Conservation (phyloP, 805 yeast species). For the Candida krabiensis region DNA sequence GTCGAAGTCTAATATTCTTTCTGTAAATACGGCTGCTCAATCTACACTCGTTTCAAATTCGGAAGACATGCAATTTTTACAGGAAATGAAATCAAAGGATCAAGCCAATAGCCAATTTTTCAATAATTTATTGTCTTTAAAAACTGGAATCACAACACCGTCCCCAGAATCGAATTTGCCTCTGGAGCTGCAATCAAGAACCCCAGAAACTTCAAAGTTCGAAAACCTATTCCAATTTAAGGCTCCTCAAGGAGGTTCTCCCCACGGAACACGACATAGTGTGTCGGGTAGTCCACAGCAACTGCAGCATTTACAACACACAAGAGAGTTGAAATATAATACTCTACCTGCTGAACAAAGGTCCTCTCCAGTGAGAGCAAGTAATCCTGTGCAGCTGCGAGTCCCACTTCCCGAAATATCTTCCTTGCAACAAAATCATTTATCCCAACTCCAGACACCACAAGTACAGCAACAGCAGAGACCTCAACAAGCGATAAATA, state of each 20-base stretch:
- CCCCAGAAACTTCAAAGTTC: slow-evolving; percentile 21
- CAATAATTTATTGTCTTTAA: slow-evolving; percentile 13
- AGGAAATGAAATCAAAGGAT: slow-evolving; percentile 18
- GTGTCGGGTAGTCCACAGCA: too few relatives aligned
- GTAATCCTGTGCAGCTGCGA: too few relatives aligned
- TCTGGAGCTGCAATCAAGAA: slow-evolving; percentile 3
- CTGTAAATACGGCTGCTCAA: neutral
- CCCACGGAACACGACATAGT: too few relatives aligned
- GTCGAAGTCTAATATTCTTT: neutral
- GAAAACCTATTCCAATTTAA: slow-evolving; percentile 18
- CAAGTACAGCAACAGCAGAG: too few relatives aligned
- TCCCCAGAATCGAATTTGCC: neutral
- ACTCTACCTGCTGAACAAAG: too few relatives aligned
- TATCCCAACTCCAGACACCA: too few relatives aligned
- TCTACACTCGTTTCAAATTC: neutral
- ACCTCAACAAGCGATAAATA: too few relatives aligned
- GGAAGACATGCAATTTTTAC: slow-evolving; percentile 20
- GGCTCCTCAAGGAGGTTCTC: slow-evolving; percentile 2
- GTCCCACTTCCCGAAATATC: too few relatives aligned
- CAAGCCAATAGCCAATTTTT: slow-evolving; percentile 25
- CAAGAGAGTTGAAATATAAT: too few relatives aligned
- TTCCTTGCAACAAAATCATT: too few relatives aligned
- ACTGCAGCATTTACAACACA: too few relatives aligned
- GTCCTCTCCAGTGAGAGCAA: too few relatives aligned
- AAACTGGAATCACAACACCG: slow-evolving; percentile 1